Percentiles rank a stretch among this genome's conserved stretches.
These are phyloP conservation scores for Suhomyces emberorum DNA, from an alignment of 805 yeast genomes.

Conservation along the genomic window DNA sequence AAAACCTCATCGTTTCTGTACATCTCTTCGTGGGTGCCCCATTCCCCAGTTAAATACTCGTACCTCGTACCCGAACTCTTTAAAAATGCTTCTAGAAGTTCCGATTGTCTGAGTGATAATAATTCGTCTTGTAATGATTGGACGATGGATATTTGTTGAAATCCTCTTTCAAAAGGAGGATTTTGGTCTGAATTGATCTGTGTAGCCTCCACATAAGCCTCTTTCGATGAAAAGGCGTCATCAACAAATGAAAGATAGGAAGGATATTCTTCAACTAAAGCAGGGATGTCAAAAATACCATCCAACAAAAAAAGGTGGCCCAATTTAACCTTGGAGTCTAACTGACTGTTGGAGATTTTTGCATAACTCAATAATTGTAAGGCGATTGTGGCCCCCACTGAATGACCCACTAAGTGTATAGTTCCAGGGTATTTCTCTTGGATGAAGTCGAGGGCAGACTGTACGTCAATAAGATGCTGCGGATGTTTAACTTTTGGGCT, in stretches of 20 bases:
- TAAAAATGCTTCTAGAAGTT: constrained; percentile 35
- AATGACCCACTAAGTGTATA: constrained; percentile 59
- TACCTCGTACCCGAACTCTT: constrained; percentile 10
- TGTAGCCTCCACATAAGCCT: constrained; percentile 21
- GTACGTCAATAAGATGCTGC: constrained; percentile 53
- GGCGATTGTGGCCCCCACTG: constrained; percentile 72
- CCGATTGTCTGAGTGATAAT: constrained; percentile 49
- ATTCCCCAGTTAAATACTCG: constrained; percentile 23
- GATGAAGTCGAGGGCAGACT: constrained; percentile 35
- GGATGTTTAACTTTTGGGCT: constrained; percentile 66
- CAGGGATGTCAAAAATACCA: constrained; percentile 61
- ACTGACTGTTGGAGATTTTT: constrained; percentile 13
- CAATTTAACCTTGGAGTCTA: background rate
- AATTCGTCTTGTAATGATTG: constrained; percentile 72
- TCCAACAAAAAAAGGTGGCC: constrained; percentile 45
- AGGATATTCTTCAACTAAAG: constrained; percentile 60
- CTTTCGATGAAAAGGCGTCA: constrained; percentile 47
- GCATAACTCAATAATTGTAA: constrained; percentile 46
- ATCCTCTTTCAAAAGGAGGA: constrained; percentile 4
- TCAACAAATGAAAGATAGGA: constrained; percentile 52
- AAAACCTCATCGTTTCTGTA: constrained; percentile 43
- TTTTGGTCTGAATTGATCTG: constrained; percentile 16
- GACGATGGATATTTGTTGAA: constrained; percentile 34
- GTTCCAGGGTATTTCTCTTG: constrained; percentile 15
- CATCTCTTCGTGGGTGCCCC: constrained; percentile 68